A percentile compares a stretch with the other conserved stretches of the same genome.
Conservation (phyloP, 2,329 filamentous ascomycete species). For the Fusarium sp. region DNA sequence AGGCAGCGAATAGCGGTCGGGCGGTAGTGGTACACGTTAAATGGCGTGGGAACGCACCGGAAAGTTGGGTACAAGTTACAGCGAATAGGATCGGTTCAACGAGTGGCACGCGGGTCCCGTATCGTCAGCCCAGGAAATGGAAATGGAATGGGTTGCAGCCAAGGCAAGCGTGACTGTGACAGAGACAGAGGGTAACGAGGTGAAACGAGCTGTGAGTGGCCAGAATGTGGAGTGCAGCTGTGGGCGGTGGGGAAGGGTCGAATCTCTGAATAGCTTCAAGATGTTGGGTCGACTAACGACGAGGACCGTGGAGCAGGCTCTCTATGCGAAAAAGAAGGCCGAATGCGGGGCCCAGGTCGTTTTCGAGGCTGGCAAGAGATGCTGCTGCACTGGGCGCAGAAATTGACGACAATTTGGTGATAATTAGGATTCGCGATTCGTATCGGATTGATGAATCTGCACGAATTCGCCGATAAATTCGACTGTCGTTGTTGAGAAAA, state of each 20-base stretch:
- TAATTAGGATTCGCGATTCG: constrained; percentile 47
- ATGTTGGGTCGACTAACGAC: constrained; percentile 37
- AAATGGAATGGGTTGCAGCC: constrained; percentile 30
- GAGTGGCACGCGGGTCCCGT: constrained; percentile 31
- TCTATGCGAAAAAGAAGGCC: constrained; percentile 33
- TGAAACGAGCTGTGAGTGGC: constrained; percentile 41
- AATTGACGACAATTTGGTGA: constrained; percentile 50
- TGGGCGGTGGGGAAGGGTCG: constrained; percentile 38
- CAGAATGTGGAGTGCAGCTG: constrained; percentile 35
- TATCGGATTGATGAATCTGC: constrained; percentile 56
- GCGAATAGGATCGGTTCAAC: constrained; percentile 30
- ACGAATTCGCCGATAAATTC: constrained; percentile 41
- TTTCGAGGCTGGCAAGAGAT: constrained; percentile 43
- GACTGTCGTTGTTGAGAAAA: constrained; percentile 50
- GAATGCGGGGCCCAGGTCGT: constrained; percentile 35
- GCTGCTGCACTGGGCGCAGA: constrained; percentile 46
- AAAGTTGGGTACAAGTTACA: constrained; percentile 34
- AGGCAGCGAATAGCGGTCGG: constrained; percentile 36
- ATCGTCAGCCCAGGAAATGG: constrained; percentile 26
- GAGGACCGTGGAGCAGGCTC: constrained; percentile 12
- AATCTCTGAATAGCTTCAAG: constrained; percentile 55
- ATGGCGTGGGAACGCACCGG: constrained; percentile 28
- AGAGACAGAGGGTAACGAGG: constrained; percentile 34
- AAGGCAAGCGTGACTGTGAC: constrained; percentile 14
- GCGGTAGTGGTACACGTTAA: constrained; percentile 31